phyloP scores from a whole-genome alignment of 495 filamentous ascomycete genomes.

The Hypoxylon lenormandii region DNA sequence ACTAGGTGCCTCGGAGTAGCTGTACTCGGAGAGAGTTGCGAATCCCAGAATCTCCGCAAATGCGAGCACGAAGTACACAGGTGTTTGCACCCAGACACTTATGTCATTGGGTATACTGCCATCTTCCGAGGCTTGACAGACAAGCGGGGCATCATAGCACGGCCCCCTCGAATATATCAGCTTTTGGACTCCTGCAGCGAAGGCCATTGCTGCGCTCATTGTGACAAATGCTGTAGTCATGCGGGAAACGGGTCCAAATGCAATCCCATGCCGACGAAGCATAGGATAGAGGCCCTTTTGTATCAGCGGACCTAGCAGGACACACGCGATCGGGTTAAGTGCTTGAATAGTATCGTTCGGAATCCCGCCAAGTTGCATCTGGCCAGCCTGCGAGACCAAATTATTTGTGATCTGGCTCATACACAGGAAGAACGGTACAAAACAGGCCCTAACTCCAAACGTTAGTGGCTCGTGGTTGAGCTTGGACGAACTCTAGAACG shows the following conservation, averaged over 20 bases:
- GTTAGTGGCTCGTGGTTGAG: not conserved
- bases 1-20: slow-evolving; percentile 58
- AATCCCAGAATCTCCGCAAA: slow-evolving; percentile 59
- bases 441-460: slow-evolving; percentile 55
- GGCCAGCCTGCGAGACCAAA: slow-evolving; percentile 65
- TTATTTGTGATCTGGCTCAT: slow-evolving; percentile 67
- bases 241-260: slow-evolving; percentile 63
- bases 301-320: slow-evolving; percentile 63
- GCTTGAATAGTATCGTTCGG: slow-evolving; percentile 62
- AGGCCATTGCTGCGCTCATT: slow-evolving; percentile 60
- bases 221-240: slow-evolving; percentile 65
- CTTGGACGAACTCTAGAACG: slow-evolving; percentile 11
- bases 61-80: slow-evolving; percentile 56
- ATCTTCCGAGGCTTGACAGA: slow-evolving; percentile 45
- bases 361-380: slow-evolving; percentile 60
- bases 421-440: slow-evolving; percentile 69
- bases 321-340: slow-evolving; percentile 55
- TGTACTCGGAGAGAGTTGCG: slow-evolving; percentile 66
- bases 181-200: slow-evolving; percentile 62
- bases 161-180: slow-evolving; percentile 60
- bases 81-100: slow-evolving; percentile 56
- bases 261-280: slow-evolving; percentile 54
- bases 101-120: slow-evolving; percentile 53
- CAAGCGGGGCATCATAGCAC: slow-evolving; percentile 64
- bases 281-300: slow-evolving; percentile 61